These are phyloP conservation scores for Adiantum capillusveneris DNA, from an alignment of 75 land plant genomes.

Conservation along the genomic window DNA sequence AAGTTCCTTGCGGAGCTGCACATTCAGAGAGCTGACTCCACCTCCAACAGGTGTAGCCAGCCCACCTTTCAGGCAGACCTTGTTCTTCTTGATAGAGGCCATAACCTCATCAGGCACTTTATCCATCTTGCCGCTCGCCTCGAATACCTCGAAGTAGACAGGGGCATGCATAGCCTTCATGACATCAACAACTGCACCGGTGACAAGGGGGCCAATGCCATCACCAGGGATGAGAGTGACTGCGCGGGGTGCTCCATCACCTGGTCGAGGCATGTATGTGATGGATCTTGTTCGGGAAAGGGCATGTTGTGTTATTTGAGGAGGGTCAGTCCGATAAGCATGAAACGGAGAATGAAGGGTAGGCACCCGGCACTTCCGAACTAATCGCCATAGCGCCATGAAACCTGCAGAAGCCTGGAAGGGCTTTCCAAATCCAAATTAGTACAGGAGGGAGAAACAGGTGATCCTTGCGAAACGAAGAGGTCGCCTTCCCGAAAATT, in stretches of 20 bases:
- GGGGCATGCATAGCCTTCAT: conserved; percentile 85
- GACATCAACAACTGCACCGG: conserved; percentile 65
- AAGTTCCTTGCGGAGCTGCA: conserved; percentile 68
- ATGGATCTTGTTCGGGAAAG: conserved; percentile 21
- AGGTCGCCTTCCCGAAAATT: too few relatives aligned
- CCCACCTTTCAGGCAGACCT: conserved; percentile 75
- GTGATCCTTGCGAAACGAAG: too few relatives aligned
- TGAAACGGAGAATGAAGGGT: too few relatives aligned
- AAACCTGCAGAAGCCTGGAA: too few relatives aligned
- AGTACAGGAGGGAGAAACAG: too few relatives aligned
- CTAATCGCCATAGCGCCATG: too few relatives aligned
- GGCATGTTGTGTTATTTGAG: neutral
- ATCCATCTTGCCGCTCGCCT: conserved; percentile 60
- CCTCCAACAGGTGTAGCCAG: conserved; percentile 71
- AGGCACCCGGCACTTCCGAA: too few relatives aligned
- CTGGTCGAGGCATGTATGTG: conserved; percentile 83
- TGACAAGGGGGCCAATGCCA: conserved; percentile 76
- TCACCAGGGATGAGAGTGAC: conserved; percentile 76
- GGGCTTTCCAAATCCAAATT: too few relatives aligned
- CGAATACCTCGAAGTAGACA: conserved; percentile 59
- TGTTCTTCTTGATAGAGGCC: conserved; percentile 54
- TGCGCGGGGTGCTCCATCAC: conserved; percentile 67
- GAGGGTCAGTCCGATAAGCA: too few relatives aligned
- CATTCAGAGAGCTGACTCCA: conserved; percentile 66
- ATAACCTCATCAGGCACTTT: conserved; percentile 52